Evolutionary conservation across 169 alveolate genomes (phyloP).

Genomic region (Cryptosporidium parvum): DNA sequence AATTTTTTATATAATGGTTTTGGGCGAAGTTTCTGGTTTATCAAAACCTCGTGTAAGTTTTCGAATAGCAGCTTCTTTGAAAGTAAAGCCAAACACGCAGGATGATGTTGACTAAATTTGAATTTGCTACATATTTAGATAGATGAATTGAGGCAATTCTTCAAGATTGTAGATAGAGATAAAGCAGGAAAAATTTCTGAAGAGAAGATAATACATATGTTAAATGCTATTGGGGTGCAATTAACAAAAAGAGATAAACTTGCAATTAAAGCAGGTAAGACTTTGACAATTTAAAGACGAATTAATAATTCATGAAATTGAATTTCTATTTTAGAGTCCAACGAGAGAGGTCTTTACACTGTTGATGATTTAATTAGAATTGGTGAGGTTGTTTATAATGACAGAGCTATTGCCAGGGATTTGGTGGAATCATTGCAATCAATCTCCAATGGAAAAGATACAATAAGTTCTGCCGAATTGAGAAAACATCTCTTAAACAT

Average conservation of each 20-base stretch:
- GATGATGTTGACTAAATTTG: neutral
- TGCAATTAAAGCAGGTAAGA: constrained; percentile 72
- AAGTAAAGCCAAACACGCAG: neutral
- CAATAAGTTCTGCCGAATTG: constrained; percentile 32
- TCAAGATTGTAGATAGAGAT: constrained; percentile 55
- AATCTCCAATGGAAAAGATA: constrained; percentile 53
- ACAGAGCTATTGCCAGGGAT: constrained; percentile 46
- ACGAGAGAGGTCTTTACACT: constrained; percentile 56
- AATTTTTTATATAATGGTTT: neutral
- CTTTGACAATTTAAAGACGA: neutral
- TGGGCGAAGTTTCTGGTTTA: constrained; percentile 49
- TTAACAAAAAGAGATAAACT: constrained; percentile 54
- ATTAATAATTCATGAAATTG: neutral
- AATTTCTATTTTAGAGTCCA: constrained; percentile 10
- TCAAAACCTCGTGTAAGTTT: constrained; percentile 66
- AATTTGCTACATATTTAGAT: neutral
- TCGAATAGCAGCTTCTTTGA: neutral
- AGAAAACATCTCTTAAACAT: constrained; percentile 9
- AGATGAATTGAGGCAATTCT: constrained; percentile 50
- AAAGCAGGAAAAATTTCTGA: constrained; percentile 52
- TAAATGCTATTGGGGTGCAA: constrained; percentile 66
- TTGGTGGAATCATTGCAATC: constrained; percentile 19
- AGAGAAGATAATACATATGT: constrained; percentile 52
- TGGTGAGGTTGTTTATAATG: constrained; percentile 71
- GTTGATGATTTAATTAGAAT: constrained; percentile 35